phyloP scores from a whole-genome alignment of 257 asterid species.

The Rhazya stricta region DNA sequence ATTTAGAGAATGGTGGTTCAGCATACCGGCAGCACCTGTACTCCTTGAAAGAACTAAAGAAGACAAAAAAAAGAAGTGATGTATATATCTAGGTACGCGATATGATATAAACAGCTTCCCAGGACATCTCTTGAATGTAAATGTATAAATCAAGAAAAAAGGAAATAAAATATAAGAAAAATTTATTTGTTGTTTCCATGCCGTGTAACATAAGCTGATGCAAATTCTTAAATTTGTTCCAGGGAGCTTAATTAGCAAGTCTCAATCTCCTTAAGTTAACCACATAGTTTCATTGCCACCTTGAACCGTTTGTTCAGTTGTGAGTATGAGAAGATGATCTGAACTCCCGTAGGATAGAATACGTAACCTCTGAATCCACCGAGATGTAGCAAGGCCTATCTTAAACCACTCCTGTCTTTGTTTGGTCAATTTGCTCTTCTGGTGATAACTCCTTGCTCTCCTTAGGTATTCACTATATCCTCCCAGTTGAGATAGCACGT shows the following conservation, averaged over 20 bases:
- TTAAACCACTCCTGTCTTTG: too few relatives aligned
- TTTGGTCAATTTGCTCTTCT: neutral
- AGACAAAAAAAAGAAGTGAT: constrained; percentile 66
- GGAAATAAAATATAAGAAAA: neutral
- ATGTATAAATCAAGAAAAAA: neutral
- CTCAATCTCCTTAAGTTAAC: too few relatives aligned
- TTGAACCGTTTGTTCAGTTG: too few relatives aligned
- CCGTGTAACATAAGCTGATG: neutral
- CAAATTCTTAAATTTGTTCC: neutral
- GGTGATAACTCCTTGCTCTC: neutral
- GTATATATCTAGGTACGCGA: neutral
- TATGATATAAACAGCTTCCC: neutral
- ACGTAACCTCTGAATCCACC: too few relatives aligned
- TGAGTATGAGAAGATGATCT: too few relatives aligned
- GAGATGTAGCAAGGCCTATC: too few relatives aligned
- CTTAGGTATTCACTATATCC: neutral
- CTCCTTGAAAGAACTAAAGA: constrained; percentile 52
- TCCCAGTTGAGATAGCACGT: neutral
- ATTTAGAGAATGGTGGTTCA: constrained; percentile 91
- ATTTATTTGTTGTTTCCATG: neutral
- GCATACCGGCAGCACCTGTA: constrained; percentile 95
- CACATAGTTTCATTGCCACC: too few relatives aligned
- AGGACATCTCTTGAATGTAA: neutral
- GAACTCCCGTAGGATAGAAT: too few relatives aligned
- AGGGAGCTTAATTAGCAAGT: neutral